phyloP scores from a whole-genome alignment of 2,329 filamentous ascomycete species.

The Xylaria sp. region DNA sequence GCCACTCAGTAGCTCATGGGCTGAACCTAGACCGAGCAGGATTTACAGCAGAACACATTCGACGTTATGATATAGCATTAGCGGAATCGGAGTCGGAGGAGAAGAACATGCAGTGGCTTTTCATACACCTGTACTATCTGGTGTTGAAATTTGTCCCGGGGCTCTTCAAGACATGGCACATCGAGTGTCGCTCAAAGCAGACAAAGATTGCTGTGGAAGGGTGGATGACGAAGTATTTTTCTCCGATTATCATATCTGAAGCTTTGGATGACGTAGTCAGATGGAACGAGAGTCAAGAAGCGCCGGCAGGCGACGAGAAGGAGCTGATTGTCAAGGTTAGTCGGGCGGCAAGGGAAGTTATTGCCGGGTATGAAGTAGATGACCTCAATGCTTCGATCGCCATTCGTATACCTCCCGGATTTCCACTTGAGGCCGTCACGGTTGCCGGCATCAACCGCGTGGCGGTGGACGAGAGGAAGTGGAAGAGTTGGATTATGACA shows the following conservation, averaged over 20 bases:
- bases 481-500: constrained; percentile 89
- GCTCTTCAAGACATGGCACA: constrained; percentile 85
- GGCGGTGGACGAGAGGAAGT: constrained; percentile 89
- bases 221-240: constrained; percentile 89
- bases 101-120: constrained; percentile 82
- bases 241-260: constrained; percentile 73
- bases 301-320: constrained; percentile 62
- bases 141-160: constrained; percentile 80
- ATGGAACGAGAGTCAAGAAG: constrained; percentile 70
- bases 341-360: constrained; percentile 77
- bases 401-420: constrained; percentile 82
- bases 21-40: constrained; percentile 77
- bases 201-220: constrained; percentile 81
- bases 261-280: constrained; percentile 73
- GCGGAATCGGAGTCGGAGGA: constrained; percentile 71
- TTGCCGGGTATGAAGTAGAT: constrained; percentile 87
- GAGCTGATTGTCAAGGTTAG: constrained; percentile 76
- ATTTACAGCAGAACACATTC: constrained; percentile 68
- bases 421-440: constrained; percentile 81
- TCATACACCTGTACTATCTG: constrained; percentile 88
- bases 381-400: constrained; percentile 84
- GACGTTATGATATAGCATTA: constrained; percentile 62
- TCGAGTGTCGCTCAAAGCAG: constrained; percentile 82
- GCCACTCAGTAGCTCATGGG: constrained; percentile 78
- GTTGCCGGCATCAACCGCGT: constrained; percentile 85